A percentile compares a stretch with the other conserved stretches of the same genome.
Conservation (phyloP, 495 filamentous ascomycete genomes). For the Glarea lozoyensis region DNA sequence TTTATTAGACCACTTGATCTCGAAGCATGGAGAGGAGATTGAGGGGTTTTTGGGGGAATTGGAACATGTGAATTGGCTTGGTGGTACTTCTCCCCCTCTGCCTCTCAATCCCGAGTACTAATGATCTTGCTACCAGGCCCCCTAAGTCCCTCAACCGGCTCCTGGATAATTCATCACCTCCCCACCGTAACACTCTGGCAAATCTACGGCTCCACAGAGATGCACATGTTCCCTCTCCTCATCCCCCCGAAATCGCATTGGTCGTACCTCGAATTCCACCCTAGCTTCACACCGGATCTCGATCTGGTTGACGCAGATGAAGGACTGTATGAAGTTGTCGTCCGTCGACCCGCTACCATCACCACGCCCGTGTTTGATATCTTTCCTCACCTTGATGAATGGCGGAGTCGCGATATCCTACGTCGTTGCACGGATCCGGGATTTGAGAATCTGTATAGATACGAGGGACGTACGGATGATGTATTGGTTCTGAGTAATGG, state of each 20-base stretch:
- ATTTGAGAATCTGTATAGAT: slow-evolving; percentile 39
- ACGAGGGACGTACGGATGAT: slow-evolving; percentile 45
- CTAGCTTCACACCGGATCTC: slow-evolving; percentile 34
- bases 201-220: slow-evolving; percentile 6
- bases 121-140: not conserved
- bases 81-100: not conserved
- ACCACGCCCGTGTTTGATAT: slow-evolving; percentile 40
- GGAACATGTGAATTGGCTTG: slow-evolving; percentile 1
- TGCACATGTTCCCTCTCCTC: not conserved
- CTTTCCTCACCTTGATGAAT: slow-evolving; percentile 42
- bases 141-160: not conserved
- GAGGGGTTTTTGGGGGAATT: not conserved
- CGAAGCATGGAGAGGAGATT: slow-evolving; percentile 1
- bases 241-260: slow-evolving; percentile 26
- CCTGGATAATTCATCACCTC: not conserved
- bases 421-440: not conserved
- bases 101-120: not conserved
- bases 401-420: slow-evolving; percentile 42
- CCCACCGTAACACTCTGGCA: slow-evolving; percentile 1
- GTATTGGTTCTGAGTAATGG: slow-evolving; percentile 54
- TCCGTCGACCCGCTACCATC: slow-evolving; percentile 33
- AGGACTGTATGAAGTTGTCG: slow-evolving; percentile 39
- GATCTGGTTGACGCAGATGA: slow-evolving; percentile 26
- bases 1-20: not conserved
- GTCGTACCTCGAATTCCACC: slow-evolving; percentile 43